Evolutionary conservation across 768 basidiomycete species (phyloP), one percentile per base, ranked within the genome.

Genomic region (Russula ochroleuca): DNA sequence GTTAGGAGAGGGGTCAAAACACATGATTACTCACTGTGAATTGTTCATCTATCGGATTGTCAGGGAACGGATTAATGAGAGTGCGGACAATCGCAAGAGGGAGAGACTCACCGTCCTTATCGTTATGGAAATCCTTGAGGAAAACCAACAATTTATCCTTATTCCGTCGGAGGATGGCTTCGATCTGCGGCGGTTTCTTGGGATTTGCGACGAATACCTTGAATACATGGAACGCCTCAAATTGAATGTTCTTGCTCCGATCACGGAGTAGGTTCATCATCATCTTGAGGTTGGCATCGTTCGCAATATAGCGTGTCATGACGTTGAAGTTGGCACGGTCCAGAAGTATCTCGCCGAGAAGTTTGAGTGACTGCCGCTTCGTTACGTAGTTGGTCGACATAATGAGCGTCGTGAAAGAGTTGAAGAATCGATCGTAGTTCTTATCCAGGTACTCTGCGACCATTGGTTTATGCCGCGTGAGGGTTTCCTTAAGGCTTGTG

Each of bases 181-280:
- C 94, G 65, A 99, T 97, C 72, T 95, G 90, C 45, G 92, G 86
- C 6, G 97, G 96, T 73, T 99, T 99, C 85, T 97, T 97, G 33
- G 97, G 97, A 73, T 99, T 99, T 41, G 97, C 97, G 45, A 99
- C 97, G 70, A 99, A 99, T 15, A 99, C 96, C 85, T 98, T 99
- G 84, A 99, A 99, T 43, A 99, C 97, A 71, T 99, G 97, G 77
- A 99, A 99, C 3, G 97, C 96, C 74, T 99, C 97, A 62, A 98
- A 99, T 75, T 99, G 97, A 51, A 99, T 98, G 75, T 99, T 99
- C 81, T 94, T 92, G 83, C 95, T 98, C 83, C 95, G 97, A 74
- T 98, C 94, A 66, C 95, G 84, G 61, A 99, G 79, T 61, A 98
- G 82, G 75, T 98, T 98, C 97, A 99, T 99, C 93, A 99, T 97